Conservation (phyloP, 2,329 filamentous ascomycete species). For the Magnaporthiopsis poae region DNA sequence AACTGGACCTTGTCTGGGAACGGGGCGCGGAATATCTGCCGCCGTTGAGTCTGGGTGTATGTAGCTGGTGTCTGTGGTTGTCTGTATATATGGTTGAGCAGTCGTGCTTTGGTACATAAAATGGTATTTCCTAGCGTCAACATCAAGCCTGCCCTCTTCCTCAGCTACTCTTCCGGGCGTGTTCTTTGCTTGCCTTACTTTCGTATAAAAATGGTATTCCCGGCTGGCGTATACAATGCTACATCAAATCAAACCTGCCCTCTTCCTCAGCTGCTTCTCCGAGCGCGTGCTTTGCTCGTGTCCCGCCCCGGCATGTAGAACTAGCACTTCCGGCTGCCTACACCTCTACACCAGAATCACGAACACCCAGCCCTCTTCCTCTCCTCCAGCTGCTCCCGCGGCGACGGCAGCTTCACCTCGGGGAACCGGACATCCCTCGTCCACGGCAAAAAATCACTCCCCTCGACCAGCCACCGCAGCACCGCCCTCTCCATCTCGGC, state of each 20-base stretch:
- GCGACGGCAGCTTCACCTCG: neutral
- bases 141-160: neutral
- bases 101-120: neutral
- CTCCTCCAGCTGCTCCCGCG: neutral
- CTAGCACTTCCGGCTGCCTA: too few species aligned
- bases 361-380: too few species aligned
- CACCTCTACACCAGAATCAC: too few species aligned
- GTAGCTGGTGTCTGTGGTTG: too few species aligned
- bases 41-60: neutral
- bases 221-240: too few species aligned
- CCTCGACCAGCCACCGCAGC: conserved; percentile 25
- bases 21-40: conserved; percentile 30
- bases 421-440: neutral
- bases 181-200: too few species aligned
- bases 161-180: neutral
- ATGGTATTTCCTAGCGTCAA: neutral
- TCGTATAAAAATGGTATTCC: too few species aligned
- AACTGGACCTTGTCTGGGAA: conserved; percentile 39
- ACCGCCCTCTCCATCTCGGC: conserved; percentile 22
- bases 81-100: too few species aligned
- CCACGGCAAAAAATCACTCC: neutral
- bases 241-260: too few species aligned
- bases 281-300: too few species aligned
- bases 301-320: too few species aligned
- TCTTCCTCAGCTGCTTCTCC: too few species aligned